phyloP scores from a whole-genome alignment of 1,139 yeast genomes.

The Kluyveromyces sp. region DNA sequence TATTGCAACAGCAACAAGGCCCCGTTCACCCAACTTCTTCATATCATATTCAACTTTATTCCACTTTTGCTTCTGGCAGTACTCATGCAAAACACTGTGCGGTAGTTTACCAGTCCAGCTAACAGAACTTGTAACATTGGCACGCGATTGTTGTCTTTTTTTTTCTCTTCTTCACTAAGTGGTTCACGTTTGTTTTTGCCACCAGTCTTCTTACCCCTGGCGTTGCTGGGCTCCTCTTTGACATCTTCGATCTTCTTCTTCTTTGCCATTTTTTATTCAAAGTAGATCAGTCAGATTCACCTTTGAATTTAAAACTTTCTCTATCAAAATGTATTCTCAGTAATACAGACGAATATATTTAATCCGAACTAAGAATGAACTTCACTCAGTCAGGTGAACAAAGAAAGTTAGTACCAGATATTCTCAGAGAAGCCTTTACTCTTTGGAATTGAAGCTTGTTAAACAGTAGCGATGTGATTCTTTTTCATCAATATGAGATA shows the following conservation, averaged over 20 bases:
- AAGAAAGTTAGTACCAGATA: too few species aligned
- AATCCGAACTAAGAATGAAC: too few species aligned
- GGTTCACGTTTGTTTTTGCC: constrained; percentile 10
- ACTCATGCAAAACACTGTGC: constrained; percentile 75
- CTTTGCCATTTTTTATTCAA: constrained; percentile 12
- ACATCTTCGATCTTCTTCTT: constrained; percentile 11
- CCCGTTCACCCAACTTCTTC: constrained; percentile 43
- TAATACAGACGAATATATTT: too few species aligned
- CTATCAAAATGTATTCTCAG: too few species aligned
- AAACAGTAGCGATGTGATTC: not conserved
- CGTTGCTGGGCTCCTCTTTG: constrained; percentile 4
- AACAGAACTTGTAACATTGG: constrained; percentile 48
- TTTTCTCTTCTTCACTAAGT: not conserved
- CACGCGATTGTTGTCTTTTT: constrained; percentile 23
- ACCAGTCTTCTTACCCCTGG: constrained; percentile 19
- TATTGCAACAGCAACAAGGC: constrained; percentile 52
- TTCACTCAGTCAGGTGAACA: too few species aligned
- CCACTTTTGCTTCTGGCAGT: constrained; percentile 88
- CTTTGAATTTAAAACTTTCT: too few species aligned
- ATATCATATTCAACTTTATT: constrained; percentile 73
- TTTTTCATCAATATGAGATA: not conserved
- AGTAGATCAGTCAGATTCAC: not conserved
- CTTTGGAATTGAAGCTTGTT: not conserved
- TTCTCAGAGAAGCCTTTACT: not conserved
- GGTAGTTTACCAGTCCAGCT: constrained; percentile 96